Base-by-base conservation (phyloP, 768 basidiomycete species). In the Suillus bovinus region DNA sequence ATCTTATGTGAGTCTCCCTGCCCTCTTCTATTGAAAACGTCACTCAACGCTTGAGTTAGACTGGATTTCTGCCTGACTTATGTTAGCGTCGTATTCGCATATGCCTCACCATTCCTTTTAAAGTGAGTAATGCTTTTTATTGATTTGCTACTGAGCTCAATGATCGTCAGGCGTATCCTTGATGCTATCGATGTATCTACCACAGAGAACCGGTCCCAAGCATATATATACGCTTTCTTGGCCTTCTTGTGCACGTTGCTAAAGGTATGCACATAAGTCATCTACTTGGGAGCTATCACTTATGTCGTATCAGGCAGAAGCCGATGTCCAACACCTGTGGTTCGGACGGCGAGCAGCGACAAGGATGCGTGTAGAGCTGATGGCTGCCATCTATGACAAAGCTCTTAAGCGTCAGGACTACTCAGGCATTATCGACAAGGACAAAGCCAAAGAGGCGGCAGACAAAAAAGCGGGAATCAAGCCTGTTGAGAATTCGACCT, bases 371-470 rank as follows among this genome's bases (percentile, higher is more conserved):
- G 82, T 83, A 14, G 90, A 91, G 75, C 82, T 96, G 20, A 94
- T 93, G 87, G 87, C 91, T 0, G 76, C 87, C 2, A 91, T 96
- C 58, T 96, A 95, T 69, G 90, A 94, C 72, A 97, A 97, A 72
- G 84, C 93, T 1, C 76, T 96, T 39, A 90, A 89, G 72, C 79
- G 94, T 34, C 89, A 86, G 69, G 94, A 96, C 70, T 91, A 87
- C 63, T 91, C 91, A 0, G 94, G 94, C 1, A 78, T 93, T 42
- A 79, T 91, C 10, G 80, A 85, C 57, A 82, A 83, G 69, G 81
- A 79, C 41, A 77, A 75, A n/a, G 62, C 62, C 3, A 69, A 71
- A 29, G 69, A 70, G 4, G 67, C 66, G 9, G 69, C 68, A 6
- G 67, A 66, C 22, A 71, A 63, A 33, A 71, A 67, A 36, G 64